Conservation (phyloP, 345 rosid species). For the Gossypium ekmanianum region DNA sequence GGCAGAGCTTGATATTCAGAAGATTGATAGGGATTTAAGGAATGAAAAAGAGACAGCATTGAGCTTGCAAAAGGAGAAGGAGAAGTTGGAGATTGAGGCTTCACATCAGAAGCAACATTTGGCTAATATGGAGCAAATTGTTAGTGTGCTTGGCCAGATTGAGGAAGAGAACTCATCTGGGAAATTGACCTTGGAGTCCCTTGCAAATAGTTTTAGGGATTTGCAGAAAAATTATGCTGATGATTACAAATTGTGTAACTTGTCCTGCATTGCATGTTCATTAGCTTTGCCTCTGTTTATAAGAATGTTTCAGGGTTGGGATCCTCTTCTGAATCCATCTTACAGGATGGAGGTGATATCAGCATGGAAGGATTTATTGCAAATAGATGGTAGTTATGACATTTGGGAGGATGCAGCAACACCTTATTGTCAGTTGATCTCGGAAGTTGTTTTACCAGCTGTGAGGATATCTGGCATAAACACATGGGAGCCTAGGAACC, state of each 20-base stretch:
- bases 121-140: conserved; percentile 58
- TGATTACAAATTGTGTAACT: conserved; percentile 74
- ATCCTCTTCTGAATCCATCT: conserved; percentile 66
- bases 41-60: conserved; percentile 81
- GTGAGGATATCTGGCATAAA: conserved; percentile 77
- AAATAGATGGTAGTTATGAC: conserved; percentile 54
- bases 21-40: conserved; percentile 75
- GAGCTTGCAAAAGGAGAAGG: conserved; percentile 78
- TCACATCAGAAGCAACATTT: conserved; percentile 52
- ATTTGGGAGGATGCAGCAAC: conserved; percentile 72
- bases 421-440: conserved; percentile 69
- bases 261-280: conserved; percentile 73
- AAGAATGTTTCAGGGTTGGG: conserved; percentile 92
- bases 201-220: conserved; percentile 48
- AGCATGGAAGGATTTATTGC: conserved; percentile 65
- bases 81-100: conserved; percentile 54
- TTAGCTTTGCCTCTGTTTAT: conserved; percentile 73
- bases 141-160: conserved; percentile 37
- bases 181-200: conserved; percentile 55
- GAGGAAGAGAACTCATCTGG: conserved; percentile 60
- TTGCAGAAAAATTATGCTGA: conserved; percentile 50
- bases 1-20: conserved; percentile 82
- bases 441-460: conserved; percentile 78
- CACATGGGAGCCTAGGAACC: conserved; percentile 90
- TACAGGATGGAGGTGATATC: conserved; percentile 60